phyloP scores from a whole-genome alignment of 257 asterid genomes.

The Anisodus tanguticus region DNA sequence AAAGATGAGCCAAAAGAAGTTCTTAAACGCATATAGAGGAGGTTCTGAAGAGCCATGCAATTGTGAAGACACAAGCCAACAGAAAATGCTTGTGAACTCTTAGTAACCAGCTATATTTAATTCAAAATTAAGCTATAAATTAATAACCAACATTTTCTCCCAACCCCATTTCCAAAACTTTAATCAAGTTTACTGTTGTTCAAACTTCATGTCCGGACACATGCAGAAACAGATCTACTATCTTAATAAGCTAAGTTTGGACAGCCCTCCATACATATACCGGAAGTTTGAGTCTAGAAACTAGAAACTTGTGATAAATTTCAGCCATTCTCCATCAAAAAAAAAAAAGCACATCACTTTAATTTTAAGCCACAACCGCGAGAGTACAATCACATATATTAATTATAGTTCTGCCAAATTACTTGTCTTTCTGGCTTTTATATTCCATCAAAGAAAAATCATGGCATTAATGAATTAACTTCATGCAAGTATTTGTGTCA shows the following conservation, averaged over 20 bases:
- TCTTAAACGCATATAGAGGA: background rate
- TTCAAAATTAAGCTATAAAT: background rate
- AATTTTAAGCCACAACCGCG: background rate
- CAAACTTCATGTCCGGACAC: slow-evolving; percentile 4
- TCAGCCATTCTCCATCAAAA: slow-evolving; percentile 1
- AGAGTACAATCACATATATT: background rate
- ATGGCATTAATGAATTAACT: background rate
- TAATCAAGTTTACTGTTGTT: background rate
- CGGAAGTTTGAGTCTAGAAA: background rate
- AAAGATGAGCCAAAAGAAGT: background rate
- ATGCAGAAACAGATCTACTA: slow-evolving; percentile 20
- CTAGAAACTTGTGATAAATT: slow-evolving; percentile 1
- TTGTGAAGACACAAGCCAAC: background rate
- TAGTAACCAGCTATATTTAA: background rate
- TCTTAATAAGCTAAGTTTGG: background rate
- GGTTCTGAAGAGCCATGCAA: background rate
- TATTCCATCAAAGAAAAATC: background rate
- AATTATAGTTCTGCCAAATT: background rate
- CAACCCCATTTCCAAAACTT: slow-evolving; percentile 1
- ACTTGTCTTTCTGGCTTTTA: background rate
- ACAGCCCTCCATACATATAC: background rate
- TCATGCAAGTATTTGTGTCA: background rate
- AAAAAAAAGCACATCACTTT: background rate
- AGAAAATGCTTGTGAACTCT: background rate
- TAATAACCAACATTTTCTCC: background rate